A percentile compares a stretch with the other conserved stretches of the same genome.
These are phyloP conservation scores for Albophoma yamanashiensis DNA, from an alignment of 2,329 filamentous ascomycete genomes.

Conservation along the genomic window DNA sequence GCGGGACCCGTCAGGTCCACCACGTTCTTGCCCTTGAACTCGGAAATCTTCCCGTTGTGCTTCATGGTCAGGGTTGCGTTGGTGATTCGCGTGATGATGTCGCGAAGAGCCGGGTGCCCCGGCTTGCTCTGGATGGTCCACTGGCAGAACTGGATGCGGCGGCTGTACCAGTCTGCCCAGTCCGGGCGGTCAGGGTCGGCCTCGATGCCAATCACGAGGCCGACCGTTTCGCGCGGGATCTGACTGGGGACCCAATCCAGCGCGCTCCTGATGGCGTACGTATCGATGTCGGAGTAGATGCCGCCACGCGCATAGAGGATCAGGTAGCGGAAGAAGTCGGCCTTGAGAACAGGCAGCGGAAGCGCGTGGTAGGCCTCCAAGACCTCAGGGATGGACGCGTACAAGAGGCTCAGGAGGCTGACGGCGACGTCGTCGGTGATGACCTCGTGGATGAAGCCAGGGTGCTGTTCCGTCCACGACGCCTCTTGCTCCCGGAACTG, in stretches of 20 bases:
- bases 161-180: constrained; percentile 93
- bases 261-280: constrained; percentile 70
- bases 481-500: constrained; percentile 74
- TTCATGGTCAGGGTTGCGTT: constrained; percentile 69
- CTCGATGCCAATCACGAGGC: constrained; percentile 88
- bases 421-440: constrained; percentile 83
- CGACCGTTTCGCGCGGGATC: constrained; percentile 67
- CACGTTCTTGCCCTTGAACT: constrained; percentile 56
- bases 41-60: constrained; percentile 50
- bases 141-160: constrained; percentile 95
- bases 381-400: constrained; percentile 71
- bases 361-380: constrained; percentile 65
- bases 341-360: constrained; percentile 65
- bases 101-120: constrained; percentile 82
- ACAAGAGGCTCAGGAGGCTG: constrained; percentile 75
- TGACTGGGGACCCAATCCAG: constrained; percentile 76
- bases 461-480: constrained; percentile 80
- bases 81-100: constrained; percentile 80
- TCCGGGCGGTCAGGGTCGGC: constrained; percentile 88
- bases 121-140: constrained; percentile 98
- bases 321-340: constrained; percentile 69
- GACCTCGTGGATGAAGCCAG: constrained; percentile 90
- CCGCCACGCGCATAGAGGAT: constrained; percentile 51
- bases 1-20: constrained; percentile 93
- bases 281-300: constrained; percentile 88